These are phyloP conservation scores for Ophiostoma ulmi DNA, from an alignment of 2,329 filamentous ascomycete species.

Conservation along the genomic window DNA sequence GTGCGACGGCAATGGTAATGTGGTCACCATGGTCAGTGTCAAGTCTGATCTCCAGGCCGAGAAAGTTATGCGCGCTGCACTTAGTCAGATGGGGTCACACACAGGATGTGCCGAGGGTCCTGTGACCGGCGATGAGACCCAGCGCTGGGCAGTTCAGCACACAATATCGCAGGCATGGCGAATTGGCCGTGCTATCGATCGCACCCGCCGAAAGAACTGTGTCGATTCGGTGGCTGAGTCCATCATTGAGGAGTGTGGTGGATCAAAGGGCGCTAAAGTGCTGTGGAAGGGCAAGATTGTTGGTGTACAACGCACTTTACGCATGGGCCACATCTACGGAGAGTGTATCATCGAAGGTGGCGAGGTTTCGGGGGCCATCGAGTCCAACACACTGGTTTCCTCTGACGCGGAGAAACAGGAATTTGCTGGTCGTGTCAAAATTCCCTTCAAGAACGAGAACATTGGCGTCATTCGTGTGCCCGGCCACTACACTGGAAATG, in stretches of 20 bases:
- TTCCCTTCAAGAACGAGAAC: conserved; percentile 5
- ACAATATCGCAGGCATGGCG: conserved; percentile 52
- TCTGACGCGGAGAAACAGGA: not conserved
- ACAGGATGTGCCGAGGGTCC: conserved; percentile 47
- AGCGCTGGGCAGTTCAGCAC: conserved; percentile 47
- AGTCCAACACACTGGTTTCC: not conserved
- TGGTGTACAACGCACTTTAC: conserved; percentile 51
- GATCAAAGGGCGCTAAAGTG: conserved; percentile 47
- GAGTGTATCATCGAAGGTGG: conserved; percentile 52
- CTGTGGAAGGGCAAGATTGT: conserved; percentile 62
- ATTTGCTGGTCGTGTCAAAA: not conserved
- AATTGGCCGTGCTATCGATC: conserved; percentile 45
- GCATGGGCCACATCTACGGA: conserved; percentile 55
- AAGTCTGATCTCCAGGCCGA: conserved; percentile 46
- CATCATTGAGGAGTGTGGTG: conserved; percentile 41
- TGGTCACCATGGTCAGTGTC: conserved; percentile 46
- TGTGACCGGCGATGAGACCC: conserved; percentile 46
- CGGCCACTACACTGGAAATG: not conserved
- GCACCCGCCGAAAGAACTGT: not conserved
- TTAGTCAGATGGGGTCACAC: conserved; percentile 53
- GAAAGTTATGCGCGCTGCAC: conserved; percentile 45
- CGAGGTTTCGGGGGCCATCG: conserved; percentile 33
- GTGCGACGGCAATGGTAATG: conserved; percentile 49
- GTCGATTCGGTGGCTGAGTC: not conserved
- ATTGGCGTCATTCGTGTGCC: not conserved